phyloP scores from a whole-genome alignment of 2,329 filamentous ascomycete species.

The Alternaria dauci region DNA sequence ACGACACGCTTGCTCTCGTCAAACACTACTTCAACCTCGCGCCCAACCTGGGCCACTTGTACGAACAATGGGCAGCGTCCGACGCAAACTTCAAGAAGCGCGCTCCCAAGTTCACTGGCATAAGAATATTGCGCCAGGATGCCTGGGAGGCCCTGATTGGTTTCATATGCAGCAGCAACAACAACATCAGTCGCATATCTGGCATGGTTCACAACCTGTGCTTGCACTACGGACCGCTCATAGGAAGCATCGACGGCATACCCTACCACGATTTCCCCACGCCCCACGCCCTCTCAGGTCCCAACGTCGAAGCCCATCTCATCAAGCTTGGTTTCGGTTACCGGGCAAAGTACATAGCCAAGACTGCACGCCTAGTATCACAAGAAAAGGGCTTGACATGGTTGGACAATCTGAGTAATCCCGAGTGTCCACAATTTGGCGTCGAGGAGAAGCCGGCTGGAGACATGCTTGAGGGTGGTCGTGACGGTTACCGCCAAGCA shows the following conservation, averaged over 20 bases:
- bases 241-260: conserved; percentile 74
- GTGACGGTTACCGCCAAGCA: conserved; percentile 77
- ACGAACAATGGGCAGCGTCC: conserved; percentile 83
- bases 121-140: conserved; percentile 92
- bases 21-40: conserved; percentile 87
- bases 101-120: conserved; percentile 85
- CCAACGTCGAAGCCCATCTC: conserved; percentile 80
- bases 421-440: conserved; percentile 71
- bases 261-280: conserved; percentile 88
- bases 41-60: conserved; percentile 78
- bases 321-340: conserved; percentile 92
- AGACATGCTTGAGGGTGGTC: conserved; percentile 59
- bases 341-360: conserved; percentile 87
- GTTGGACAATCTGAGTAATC: conserved; percentile 81
- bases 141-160: conserved; percentile 93
- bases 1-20: conserved; percentile 79
- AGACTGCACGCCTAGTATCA: conserved; percentile 80
- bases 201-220: conserved; percentile 98
- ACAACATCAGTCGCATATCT: conserved; percentile 93
- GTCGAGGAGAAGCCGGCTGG: conserved; percentile 54
- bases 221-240: conserved; percentile 78
- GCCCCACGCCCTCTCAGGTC: conserved; percentile 74
- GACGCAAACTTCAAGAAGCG: conserved; percentile 90
- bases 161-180: conserved; percentile 99
- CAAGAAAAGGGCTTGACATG: conserved; percentile 73